Evolutionary conservation across 768 basidiomycete species (phyloP), one percentile per base, ranked within the genome.

Genomic region (Gymnopilus junonius): DNA sequence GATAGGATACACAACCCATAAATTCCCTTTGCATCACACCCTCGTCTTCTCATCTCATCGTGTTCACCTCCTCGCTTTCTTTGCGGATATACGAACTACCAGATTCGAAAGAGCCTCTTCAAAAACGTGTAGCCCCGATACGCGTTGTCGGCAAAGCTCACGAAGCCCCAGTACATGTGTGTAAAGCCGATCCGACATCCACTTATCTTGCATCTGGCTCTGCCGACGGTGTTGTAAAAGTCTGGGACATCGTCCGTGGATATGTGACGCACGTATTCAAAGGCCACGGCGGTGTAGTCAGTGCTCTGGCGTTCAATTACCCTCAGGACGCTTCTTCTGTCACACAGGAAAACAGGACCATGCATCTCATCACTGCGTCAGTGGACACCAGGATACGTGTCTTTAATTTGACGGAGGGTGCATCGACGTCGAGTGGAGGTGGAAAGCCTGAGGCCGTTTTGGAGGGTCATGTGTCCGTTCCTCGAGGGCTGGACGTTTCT

Each of bases 251-350:
- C 48, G 76, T 82, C 3, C 89, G 89, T 25, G 96, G 95, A 34
- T 95, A 90, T 73, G 87, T 93, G 32, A 99, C 97, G 0, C 97
- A 99, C 74, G 84, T 95, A 12, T 95, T 97, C 83, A 92, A 92
- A 70, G 97, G 96, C 2, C 97, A 99, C 72, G 97, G 96, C 4
- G 97, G 97, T n/a, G 93, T 97, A 63, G 90, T 99, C 73, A 93
- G 92, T 67, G 95, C 97, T 15, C 79, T 99, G 63, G 79, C 85
- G 25, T 99, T 96, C 78, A 91, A 90, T 74, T 93, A 90, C 68
- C 89, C 89, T 21, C 85, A 81, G 63, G 84, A 91, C 64, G 79
- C 82, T 2, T 85, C 86, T 8, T 79, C 78, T 34, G 77, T 82
- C 29, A 74, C 68, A 40, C 79, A 79, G 58, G 67, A 65, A 45